Evolutionary conservation across 495 filamentous ascomycete species (phyloP).

Genomic region (Neurospora cerealis): DNA sequence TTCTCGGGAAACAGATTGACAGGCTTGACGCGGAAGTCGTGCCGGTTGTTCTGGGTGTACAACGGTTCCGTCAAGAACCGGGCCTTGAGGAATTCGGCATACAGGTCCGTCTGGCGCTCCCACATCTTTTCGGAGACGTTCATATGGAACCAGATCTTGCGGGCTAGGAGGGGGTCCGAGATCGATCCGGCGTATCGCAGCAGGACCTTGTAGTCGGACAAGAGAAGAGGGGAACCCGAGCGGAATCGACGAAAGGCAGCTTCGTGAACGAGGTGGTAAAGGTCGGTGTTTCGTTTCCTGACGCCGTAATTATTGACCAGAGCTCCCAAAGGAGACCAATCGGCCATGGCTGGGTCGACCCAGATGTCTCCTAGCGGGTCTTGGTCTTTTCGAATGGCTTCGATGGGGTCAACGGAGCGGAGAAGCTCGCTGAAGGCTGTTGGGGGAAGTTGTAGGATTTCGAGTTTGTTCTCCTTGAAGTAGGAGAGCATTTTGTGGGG

Average conservation of each 20-base stretch:
- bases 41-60: slow-evolving; percentile 23
- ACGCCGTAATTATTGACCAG: slow-evolving; percentile 24
- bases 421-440: slow-evolving; percentile 30
- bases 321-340: slow-evolving; percentile 12
- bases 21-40: slow-evolving; percentile 16
- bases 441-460: slow-evolving; percentile 12
- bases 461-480: neutral
- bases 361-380: slow-evolving; percentile 14
- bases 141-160: slow-evolving; percentile 12
- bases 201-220: slow-evolving; percentile 22
- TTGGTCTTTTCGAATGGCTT: slow-evolving; percentile 8
- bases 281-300: slow-evolving; percentile 14
- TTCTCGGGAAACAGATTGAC: slow-evolving; percentile 17
- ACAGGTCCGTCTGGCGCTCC: slow-evolving; percentile 11
- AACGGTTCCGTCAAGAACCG: slow-evolving; percentile 28
- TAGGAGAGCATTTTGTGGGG: neutral
- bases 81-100: slow-evolving; percentile 23
- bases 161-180: slow-evolving; percentile 11
- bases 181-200: slow-evolving; percentile 27
- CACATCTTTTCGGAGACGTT: neutral
- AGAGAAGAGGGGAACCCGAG: slow-evolving; percentile 11
- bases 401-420: slow-evolving; percentile 24
- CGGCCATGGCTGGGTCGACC: slow-evolving; percentile 18
- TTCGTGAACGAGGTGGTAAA: slow-evolving; percentile 13
- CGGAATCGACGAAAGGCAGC: slow-evolving; percentile 13